Conservation (phyloP, 768 basidiomycete genomes). For the Dioszegia aurantiaca region DNA sequence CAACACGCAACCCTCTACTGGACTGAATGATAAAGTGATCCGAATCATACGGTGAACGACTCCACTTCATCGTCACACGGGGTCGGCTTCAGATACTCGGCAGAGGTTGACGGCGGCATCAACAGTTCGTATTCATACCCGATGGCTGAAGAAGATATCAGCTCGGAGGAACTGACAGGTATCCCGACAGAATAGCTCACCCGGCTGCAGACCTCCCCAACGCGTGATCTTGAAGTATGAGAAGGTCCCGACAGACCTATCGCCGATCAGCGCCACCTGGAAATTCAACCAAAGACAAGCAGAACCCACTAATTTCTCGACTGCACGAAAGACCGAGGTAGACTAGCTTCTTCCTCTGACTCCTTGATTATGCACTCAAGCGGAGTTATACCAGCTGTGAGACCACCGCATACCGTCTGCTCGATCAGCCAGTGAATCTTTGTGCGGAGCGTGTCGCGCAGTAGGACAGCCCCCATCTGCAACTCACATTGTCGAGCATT, state of each 20-base stretch:
- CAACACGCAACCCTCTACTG: too few relatives aligned
- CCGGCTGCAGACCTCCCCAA: conserved; percentile 67
- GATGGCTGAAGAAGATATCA: background rate
- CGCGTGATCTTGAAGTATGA: conserved; percentile 76
- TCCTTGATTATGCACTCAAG: conserved; percentile 83
- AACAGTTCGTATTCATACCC: conserved; percentile 75
- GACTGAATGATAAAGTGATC: too few relatives aligned
- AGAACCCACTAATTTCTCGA: conserved; percentile 56
- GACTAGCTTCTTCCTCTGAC: conserved; percentile 86
- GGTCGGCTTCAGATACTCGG: conserved; percentile 61
- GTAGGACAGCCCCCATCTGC: too few relatives aligned
- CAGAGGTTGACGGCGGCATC: conserved; percentile 58
- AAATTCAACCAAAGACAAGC: background rate
- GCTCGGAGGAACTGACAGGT: background rate
- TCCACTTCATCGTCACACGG: conserved; percentile 93
- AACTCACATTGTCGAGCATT: conserved; percentile 69
- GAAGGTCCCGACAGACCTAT: conserved; percentile 62
- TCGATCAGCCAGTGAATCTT: background rate
- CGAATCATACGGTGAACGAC: conserved; percentile 79
- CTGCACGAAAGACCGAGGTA: conserved; percentile 65
- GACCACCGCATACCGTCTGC: conserved; percentile 71
- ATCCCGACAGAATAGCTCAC: conserved; percentile 18
- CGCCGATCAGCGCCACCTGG: background rate
- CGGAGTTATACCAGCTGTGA: conserved; percentile 69
- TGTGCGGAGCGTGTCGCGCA: too few relatives aligned